Conservation (phyloP, 441 rosid species). For the Syzygium syzygioides region DNA sequence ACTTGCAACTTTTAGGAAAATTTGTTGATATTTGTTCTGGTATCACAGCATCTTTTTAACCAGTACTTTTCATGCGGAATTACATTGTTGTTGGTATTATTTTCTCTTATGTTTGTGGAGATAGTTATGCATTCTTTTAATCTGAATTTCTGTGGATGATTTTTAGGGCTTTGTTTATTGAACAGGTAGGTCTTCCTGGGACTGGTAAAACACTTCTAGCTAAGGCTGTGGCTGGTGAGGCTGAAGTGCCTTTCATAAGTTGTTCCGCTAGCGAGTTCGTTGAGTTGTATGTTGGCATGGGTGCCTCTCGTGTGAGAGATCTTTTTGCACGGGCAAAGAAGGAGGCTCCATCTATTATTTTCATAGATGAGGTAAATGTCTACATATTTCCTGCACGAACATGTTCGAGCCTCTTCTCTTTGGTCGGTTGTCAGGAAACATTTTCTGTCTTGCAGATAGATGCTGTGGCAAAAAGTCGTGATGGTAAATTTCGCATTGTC, state of each 20-base stretch:
- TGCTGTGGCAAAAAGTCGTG: slow-evolving; percentile 99
- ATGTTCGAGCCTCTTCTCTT: not conserved
- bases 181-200: slow-evolving; percentile 98
- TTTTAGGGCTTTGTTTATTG: slow-evolving; percentile 10
- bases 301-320: slow-evolving; percentile 96
- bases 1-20: not conserved
- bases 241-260: slow-evolving; percentile 94
- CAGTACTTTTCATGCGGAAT: not conserved
- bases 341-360: slow-evolving; percentile 93
- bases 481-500: slow-evolving; percentile 78
- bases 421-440: not conserved
- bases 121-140: not conserved
- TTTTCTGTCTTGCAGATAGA: slow-evolving; percentile 56
- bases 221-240: slow-evolving; percentile 97
- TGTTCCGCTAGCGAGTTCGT: slow-evolving; percentile 99
- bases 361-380: slow-evolving; percentile 83
- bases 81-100: not conserved
- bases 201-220: slow-evolving; percentile 98
- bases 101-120: not conserved
- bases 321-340: slow-evolving; percentile 94
- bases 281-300: slow-evolving; percentile 97
- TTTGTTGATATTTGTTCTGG: not conserved
- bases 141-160: not conserved
- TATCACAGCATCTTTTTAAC: not conserved
- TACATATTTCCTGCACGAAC: not conserved